Percentiles rank a stretch among this genome's conserved stretches.
These are phyloP conservation scores for Malbranchea zuffiana DNA, from an alignment of 2,329 filamentous ascomycete species.

Conservation along the genomic window DNA sequence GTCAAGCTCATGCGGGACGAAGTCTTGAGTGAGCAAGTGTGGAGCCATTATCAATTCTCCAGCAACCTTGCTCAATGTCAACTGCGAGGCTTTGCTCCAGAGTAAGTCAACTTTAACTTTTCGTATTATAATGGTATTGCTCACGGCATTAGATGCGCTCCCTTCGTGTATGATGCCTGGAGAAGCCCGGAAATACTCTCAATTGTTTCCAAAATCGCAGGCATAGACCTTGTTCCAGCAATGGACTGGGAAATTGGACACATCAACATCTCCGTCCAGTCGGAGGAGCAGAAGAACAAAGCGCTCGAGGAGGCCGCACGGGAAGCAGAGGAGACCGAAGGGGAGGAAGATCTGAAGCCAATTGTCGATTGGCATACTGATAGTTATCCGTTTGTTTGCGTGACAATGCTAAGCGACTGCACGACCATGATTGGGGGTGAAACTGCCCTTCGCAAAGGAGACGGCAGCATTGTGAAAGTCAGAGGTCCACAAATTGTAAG, in stretches of 20 bases:
- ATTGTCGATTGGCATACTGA: constrained; percentile 55
- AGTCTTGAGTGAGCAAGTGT: constrained; percentile 48
- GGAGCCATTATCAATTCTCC: constrained; percentile 46
- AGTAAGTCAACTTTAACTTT: constrained; percentile 34
- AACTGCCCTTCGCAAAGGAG: constrained; percentile 47
- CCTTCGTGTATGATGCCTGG: constrained; percentile 55
- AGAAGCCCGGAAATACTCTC: constrained; percentile 41
- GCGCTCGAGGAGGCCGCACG: constrained; percentile 33
- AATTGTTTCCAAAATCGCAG: constrained; percentile 43
- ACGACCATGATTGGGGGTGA: constrained; percentile 54
- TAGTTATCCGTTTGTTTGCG: constrained; percentile 58
- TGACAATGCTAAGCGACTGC: constrained; percentile 57
- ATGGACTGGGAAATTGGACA: constrained; percentile 49
- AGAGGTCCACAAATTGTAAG: constrained; percentile 50
- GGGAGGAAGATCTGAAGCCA: constrained; percentile 42
- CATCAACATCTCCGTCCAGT: constrained; percentile 45
- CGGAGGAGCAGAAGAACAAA: constrained; percentile 37
- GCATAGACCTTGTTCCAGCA: constrained; percentile 44
- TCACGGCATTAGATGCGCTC: constrained; percentile 42
- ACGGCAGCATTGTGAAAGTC: constrained; percentile 47
- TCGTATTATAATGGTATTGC: constrained; percentile 7
- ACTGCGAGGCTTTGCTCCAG: constrained; percentile 44
- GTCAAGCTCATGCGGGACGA: constrained; percentile 52
- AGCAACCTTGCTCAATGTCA: constrained; percentile 50
- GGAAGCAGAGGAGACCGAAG: constrained; percentile 33